These are phyloP conservation scores for Dioscorea dumetorum DNA, from an alignment of 106 monocot genomes.

Conservation along the genomic window DNA sequence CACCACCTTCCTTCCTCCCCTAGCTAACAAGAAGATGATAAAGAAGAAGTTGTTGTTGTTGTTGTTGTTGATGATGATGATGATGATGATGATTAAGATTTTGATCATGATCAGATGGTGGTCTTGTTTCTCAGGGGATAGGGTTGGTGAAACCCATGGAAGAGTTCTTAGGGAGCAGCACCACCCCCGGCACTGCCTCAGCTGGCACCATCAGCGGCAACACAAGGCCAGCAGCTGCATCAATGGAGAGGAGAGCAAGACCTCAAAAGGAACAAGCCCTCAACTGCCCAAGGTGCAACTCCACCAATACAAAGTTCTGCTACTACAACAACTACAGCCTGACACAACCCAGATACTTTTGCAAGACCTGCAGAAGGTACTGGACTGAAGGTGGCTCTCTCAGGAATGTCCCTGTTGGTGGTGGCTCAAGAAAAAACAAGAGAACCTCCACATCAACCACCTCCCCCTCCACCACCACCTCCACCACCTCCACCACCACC, in stretches of 20 bases:
- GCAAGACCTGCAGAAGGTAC: constrained; percentile 71
- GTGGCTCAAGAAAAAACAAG: constrained; percentile 73
- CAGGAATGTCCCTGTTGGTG: constrained; percentile 66
- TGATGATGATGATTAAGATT: background rate
- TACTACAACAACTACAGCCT: constrained; percentile 91
- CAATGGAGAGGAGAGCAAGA: constrained; percentile 36
- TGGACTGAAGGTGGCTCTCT: constrained; percentile 79
- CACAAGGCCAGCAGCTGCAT: constrained; percentile 15
- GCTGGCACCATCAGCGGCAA: background rate
- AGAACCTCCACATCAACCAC: constrained; percentile 24
- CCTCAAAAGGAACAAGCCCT: constrained; percentile 55
- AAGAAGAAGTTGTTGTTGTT: background rate
- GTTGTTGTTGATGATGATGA: background rate
- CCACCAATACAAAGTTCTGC: constrained; percentile 76
- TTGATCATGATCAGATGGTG: background rate
- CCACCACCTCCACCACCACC: background rate
- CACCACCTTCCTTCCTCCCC: background rate
- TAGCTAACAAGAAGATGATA: no score
- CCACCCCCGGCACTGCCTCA: constrained; percentile 5
- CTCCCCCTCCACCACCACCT: constrained; percentile 8
- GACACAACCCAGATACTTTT: constrained; percentile 77
- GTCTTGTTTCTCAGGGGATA: constrained; percentile 25
- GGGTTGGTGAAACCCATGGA: constrained; percentile 52
- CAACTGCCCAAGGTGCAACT: constrained; percentile 66
- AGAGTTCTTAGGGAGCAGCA: constrained; percentile 18